Conservation (phyloP, 345 rosid genomes). For the Erucastrum elatum region DNA sequence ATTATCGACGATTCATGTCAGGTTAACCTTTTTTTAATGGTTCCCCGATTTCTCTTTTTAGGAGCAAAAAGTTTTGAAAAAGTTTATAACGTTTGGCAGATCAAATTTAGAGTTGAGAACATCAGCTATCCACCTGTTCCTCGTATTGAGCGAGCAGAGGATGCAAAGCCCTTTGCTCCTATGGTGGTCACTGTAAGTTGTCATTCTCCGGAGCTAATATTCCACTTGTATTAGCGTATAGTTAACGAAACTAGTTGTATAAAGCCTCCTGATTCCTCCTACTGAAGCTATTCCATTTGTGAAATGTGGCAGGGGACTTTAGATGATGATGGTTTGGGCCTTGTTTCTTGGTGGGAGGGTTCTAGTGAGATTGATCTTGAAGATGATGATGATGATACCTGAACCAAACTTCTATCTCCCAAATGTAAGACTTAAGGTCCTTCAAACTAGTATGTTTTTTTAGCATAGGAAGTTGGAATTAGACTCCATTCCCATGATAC, state of each 20-base stretch:
- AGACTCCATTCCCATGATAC: too few relatives aligned
- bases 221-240: not conserved
- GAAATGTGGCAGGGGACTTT: constrained; percentile 54
- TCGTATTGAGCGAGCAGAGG: constrained; percentile 49
- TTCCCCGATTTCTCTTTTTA: not conserved
- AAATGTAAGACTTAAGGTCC: not conserved
- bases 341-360: constrained; percentile 78
- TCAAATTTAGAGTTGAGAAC: constrained; percentile 63
- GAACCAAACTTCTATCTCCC: not conserved
- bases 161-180: constrained; percentile 77
- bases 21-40: constrained; percentile 42
- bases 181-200: constrained; percentile 78
- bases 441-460: not conserved
- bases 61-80: not conserved
- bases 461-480: not conserved
- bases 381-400: constrained; percentile 1
- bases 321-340: constrained; percentile 73
- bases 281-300: not conserved
- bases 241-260: not conserved
- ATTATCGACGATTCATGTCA: constrained; percentile 58
- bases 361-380: constrained; percentile 28
- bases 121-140: constrained; percentile 68
- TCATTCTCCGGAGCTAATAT: not conserved
- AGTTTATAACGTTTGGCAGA: constrained; percentile 44
- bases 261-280: not conserved